These are phyloP conservation scores for Knoxia roxburghii DNA, from an alignment of 257 asterid genomes.

Conservation along the genomic window DNA sequence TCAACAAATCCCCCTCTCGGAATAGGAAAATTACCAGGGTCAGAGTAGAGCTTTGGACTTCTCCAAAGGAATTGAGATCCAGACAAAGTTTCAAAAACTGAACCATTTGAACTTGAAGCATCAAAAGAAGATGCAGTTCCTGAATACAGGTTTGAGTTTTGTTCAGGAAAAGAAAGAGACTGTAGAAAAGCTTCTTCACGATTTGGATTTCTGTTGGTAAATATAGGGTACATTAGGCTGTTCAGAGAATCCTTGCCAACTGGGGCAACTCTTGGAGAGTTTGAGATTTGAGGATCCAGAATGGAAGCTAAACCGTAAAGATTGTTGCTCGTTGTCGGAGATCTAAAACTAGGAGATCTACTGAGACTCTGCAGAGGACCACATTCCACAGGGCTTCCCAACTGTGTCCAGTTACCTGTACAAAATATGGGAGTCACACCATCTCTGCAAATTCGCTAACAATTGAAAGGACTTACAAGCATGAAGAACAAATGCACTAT, in stretches of 20 bases:
- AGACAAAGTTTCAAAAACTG: constrained; percentile 39
- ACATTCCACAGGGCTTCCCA: constrained; percentile 49
- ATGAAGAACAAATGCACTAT: not conserved
- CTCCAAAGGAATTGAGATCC: constrained; percentile 62
- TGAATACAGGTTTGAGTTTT: constrained; percentile 31
- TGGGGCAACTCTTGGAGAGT: constrained; percentile 35
- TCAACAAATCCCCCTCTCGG: constrained; percentile 21
- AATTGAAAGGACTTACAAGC: not conserved
- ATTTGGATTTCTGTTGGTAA: constrained; percentile 22
- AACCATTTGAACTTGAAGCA: constrained; percentile 38
- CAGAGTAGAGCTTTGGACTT: constrained; percentile 41
- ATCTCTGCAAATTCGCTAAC: not conserved
- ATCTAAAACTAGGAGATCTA: constrained; percentile 34
- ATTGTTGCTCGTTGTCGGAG: constrained; percentile 36
- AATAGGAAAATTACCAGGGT: constrained; percentile 27
- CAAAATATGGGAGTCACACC: not conserved
- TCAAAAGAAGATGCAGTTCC: constrained; percentile 38
- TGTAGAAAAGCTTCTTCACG: constrained; percentile 28
- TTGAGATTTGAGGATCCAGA: constrained; percentile 36
- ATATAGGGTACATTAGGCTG: constrained; percentile 17
- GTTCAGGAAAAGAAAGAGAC: constrained; percentile 47
- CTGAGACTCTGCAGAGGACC: constrained; percentile 36
- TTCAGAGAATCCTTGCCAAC: constrained; percentile 27
- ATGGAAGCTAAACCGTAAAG: constrained; percentile 52
- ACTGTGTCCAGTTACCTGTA: constrained; percentile 58